A percentile compares a stretch with the other conserved stretches of the same genome.
Conservation (phyloP, 257 asterid genomes). For the Ligustrum vulgare region DNA sequence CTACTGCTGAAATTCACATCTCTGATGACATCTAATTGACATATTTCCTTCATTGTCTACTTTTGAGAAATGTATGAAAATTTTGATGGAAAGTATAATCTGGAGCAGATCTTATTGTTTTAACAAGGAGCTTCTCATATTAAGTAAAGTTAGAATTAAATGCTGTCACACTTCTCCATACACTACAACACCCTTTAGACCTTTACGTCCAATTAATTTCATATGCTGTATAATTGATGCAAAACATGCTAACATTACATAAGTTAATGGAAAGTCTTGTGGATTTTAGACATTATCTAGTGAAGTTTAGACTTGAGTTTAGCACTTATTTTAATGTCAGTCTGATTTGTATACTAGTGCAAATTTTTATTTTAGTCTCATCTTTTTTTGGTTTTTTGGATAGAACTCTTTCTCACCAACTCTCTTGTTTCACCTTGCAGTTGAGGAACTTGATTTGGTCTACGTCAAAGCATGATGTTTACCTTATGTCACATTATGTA, state of each 20-base stretch:
- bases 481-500: conserved; percentile 64
- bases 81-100: background rate
- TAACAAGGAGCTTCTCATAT: background rate
- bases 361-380: background rate
- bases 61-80: background rate
- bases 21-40: background rate
- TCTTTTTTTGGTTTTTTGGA: background rate
- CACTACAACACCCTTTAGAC: background rate
- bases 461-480: conserved; percentile 67
- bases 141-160: background rate
- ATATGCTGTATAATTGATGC: background rate
- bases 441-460: conserved; percentile 68
- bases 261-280: no score
- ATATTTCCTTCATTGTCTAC: background rate
- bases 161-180: background rate
- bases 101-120: background rate
- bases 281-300: background rate
- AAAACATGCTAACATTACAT: background rate
- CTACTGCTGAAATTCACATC: background rate
- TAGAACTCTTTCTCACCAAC: background rate
- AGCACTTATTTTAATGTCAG: background rate
- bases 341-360: background rate
- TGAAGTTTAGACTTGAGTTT: background rate
- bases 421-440: conserved; percentile 32
- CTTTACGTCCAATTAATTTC: background rate